Percentiles rank a stretch among this genome's conserved stretches.
These are phyloP conservation scores for Hawksworthiomyces lignivorus DNA, from an alignment of 2,329 filamentous ascomycete species.

Conservation along the genomic window DNA sequence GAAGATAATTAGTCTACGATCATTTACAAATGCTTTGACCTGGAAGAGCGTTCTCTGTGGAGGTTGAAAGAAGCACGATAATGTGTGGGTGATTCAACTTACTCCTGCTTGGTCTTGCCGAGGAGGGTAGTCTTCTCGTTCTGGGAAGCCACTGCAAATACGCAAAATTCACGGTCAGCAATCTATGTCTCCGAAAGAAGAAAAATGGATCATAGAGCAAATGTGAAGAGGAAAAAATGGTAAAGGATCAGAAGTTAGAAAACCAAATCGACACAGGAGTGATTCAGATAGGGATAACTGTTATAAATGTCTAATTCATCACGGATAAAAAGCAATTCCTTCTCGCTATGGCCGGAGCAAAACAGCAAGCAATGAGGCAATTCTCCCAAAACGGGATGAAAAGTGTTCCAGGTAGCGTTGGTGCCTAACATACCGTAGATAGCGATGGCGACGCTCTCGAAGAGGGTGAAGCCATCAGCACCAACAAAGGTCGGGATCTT, in stretches of 20 bases:
- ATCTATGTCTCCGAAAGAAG: not conserved
- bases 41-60: not conserved
- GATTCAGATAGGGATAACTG: constrained; percentile 99
- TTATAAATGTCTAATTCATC: constrained; percentile 71
- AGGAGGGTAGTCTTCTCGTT: constrained; percentile 99
- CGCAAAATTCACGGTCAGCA: constrained; percentile 16
- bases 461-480: constrained; percentile 81
- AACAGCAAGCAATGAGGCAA: constrained; percentile 6
- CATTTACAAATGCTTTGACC: too few species aligned
- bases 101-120: constrained; percentile 99
- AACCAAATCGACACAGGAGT: constrained; percentile 72
- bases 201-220: constrained; percentile 9
- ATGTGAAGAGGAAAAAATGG: constrained; percentile 23
- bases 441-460: constrained; percentile 88
- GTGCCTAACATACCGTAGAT: constrained; percentile 77
- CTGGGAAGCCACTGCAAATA: constrained; percentile 78
- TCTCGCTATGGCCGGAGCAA: too few species aligned
- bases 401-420: too few species aligned
- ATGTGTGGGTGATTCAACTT: constrained; percentile 24
- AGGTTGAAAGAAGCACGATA: not conserved
- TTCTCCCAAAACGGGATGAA: too few species aligned
- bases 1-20: not conserved
- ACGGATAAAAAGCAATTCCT: constrained; percentile 28
- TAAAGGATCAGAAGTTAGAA: constrained; percentile 69
- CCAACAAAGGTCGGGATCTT: constrained; percentile 92